Evolutionary conservation across 169 alveolate species (phyloP).

Genomic region (Plasmodium knowlesi): DNA sequence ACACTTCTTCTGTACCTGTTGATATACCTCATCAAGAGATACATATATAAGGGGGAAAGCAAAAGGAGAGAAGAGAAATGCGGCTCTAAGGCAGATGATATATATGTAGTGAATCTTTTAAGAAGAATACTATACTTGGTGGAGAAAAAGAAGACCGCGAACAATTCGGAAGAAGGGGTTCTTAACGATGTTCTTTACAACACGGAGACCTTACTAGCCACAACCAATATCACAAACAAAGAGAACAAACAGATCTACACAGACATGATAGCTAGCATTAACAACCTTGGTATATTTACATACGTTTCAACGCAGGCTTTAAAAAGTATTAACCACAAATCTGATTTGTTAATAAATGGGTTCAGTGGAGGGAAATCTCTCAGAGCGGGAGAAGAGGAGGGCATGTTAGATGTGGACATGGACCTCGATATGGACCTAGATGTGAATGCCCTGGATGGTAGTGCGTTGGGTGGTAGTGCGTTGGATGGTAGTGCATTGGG

Average conservation of each 20-base stretch:
- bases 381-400: slow-evolving; percentile 3
- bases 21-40: background rate
- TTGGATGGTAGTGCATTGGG: background rate
- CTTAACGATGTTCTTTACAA: slow-evolving; percentile 12
- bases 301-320: slow-evolving; percentile 63
- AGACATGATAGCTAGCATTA: slow-evolving; percentile 39
- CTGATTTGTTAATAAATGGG: slow-evolving; percentile 14
- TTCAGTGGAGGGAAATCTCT: background rate
- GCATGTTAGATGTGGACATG: background rate
- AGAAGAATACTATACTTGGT: slow-evolving; percentile 31
- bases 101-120: slow-evolving; percentile 24
- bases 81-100: background rate
- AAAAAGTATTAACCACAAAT: slow-evolving; percentile 24
- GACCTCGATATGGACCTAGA: background rate
- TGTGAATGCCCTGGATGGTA: background rate
- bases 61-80: background rate
- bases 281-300: slow-evolving; percentile 51
- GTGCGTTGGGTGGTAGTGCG: background rate
- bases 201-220: slow-evolving; percentile 27
- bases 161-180: background rate
- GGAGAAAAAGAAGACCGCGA: background rate
- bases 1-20: background rate
- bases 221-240: slow-evolving; percentile 13
- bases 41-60: background rate
- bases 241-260: slow-evolving; percentile 59